These are phyloP conservation scores for Cornus florida DNA, from an alignment of 148 eudicot species.

Conservation along the genomic window DNA sequence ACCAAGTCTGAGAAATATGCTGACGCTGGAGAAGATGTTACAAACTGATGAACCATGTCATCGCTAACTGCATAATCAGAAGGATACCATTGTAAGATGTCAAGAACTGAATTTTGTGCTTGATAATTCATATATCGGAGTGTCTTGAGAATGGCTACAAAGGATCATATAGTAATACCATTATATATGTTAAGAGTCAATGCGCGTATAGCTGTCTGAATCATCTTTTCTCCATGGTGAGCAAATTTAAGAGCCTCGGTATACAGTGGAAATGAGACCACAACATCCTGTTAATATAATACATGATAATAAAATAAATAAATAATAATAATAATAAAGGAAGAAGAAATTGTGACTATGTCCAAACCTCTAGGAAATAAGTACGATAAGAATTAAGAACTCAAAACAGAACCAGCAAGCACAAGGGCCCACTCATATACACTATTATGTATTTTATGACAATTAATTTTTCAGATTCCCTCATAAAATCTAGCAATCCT, in stretches of 20 bases:
- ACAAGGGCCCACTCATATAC: neutral
- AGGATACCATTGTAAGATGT: constrained; percentile 26
- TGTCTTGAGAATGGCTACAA: neutral
- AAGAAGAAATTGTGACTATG: neutral
- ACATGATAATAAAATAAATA: neutral
- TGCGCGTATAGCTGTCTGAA: constrained; percentile 54
- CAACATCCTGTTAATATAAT: constrained; percentile 34
- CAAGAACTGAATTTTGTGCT: constrained; percentile 10
- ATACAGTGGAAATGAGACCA: constrained; percentile 49
- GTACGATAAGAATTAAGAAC: neutral
- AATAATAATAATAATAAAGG: neutral
- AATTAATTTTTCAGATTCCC: neutral
- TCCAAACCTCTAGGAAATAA: neutral
- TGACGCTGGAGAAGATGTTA: constrained; percentile 46
- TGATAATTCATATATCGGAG: neutral
- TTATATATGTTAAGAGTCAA: constrained; percentile 45
- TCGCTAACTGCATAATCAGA: constrained; percentile 55
- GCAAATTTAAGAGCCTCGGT: constrained; percentile 54
- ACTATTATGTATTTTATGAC: neutral
- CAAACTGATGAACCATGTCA: constrained; percentile 46
- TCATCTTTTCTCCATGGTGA: constrained; percentile 54
- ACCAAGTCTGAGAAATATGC: constrained; percentile 48
- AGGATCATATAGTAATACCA: constrained; percentile 28
- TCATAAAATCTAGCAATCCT: neutral
- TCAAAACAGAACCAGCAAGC: neutral